Evolutionary conservation across 176 grass and related monocot genomes (phyloP).

Genomic region (Chloris gayana): DNA sequence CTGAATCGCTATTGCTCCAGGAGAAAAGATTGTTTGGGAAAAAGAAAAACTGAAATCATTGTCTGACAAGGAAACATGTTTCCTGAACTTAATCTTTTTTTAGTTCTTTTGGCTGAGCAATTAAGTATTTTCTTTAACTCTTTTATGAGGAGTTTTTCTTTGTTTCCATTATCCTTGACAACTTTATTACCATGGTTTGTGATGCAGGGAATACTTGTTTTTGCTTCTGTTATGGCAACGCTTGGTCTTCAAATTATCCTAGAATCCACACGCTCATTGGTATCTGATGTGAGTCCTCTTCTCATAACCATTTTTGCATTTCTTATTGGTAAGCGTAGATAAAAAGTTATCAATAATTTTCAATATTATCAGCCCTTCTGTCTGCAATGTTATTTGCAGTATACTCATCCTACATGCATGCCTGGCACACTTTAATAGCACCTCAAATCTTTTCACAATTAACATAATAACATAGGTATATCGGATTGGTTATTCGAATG

Average conservation of each 20-base stretch:
- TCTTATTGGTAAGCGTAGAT: background rate
- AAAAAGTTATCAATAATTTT: no score
- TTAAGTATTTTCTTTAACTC: background rate
- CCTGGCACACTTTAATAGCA: no score
- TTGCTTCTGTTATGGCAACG: conserved; percentile 99
- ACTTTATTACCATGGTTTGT: conserved; percentile 16
- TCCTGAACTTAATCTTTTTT: background rate
- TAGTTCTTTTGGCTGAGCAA: background rate
- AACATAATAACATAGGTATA: no score
- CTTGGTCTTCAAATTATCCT: conserved; percentile 96
- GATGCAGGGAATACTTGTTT: conserved; percentile 93
- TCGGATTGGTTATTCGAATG: no score
- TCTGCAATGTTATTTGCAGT: no score
- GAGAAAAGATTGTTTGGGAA: no score
- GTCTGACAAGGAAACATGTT: background rate
- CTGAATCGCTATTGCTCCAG: background rate
- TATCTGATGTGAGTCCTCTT: conserved; percentile 43
- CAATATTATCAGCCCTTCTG: background rate
- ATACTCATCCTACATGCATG: no score
- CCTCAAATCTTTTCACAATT: no score
- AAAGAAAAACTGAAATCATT: background rate
- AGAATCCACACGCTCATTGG: conserved; percentile 71
- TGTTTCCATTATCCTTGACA: background rate
- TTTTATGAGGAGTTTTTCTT: conserved; percentile 4
- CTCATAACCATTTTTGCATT: background rate